phyloP scores from a whole-genome alignment of 306 rosid genomes.

The Castanopsis chinensis region DNA sequence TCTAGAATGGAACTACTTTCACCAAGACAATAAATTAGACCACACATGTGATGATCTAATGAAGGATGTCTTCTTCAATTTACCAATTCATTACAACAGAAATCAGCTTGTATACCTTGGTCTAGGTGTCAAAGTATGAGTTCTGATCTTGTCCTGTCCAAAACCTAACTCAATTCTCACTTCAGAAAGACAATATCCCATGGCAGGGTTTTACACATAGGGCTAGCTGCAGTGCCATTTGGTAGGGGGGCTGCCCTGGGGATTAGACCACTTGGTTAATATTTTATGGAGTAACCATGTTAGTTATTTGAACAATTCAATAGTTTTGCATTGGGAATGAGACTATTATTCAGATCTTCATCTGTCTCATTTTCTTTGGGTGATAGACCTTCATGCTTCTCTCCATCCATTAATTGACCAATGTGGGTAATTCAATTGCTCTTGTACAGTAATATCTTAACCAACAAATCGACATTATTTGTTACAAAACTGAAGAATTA shows the following conservation, averaged over 20 bases:
- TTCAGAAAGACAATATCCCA: background rate
- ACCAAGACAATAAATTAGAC: too few species aligned
- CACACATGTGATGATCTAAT: too few species aligned
- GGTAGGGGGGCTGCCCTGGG: background rate
- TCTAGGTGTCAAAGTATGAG: background rate
- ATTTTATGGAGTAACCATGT: background rate
- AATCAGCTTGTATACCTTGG: background rate
- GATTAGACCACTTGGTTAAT: background rate
- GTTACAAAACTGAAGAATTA: background rate
- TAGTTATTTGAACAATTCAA: background rate
- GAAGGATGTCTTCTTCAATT: too few species aligned
- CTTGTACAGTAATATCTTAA: background rate
- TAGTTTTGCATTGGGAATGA: background rate
- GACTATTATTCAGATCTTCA: background rate
- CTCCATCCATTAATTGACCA: background rate
- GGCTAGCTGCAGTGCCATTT: background rate
- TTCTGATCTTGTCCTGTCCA: background rate
- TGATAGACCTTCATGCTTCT: background rate
- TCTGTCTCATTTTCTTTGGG: too few species aligned
- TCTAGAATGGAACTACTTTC: too few species aligned
- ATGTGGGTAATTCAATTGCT: background rate
- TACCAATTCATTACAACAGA: background rate
- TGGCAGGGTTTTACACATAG: background rate
- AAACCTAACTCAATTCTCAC: background rate
- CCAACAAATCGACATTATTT: background rate